Base-by-base conservation (phyloP, 2,329 filamentous ascomycete genomes). In the Pseudohalonectria lignicola region DNA sequence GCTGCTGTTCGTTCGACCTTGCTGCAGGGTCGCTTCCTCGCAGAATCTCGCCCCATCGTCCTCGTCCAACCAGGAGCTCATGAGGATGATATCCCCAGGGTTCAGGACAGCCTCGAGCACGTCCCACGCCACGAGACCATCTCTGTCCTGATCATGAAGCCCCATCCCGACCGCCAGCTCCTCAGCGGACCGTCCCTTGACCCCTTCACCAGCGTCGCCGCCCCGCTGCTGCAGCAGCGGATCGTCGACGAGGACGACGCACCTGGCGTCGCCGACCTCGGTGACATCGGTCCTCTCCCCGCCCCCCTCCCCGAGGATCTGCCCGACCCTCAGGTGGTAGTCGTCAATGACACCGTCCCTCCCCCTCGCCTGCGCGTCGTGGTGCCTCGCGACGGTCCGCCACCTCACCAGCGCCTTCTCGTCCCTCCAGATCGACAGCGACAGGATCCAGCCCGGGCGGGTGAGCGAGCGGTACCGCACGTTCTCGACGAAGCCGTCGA, bases 371-470 rank as follows among this genome's bases (percentile, higher is more conserved):
- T 41, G 39, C 3, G 39, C 39, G 29, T 17, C 13, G 31, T 41
- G 39, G 31, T 41, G 39, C 28, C 3, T 28, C 35, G 13, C 19
- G 4, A 16, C 16, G 2, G 39, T 31, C 19, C 39, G 39, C 39
- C 39, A 41, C 12, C 39, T n/a, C 6, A 41, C 35, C 11, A 41
- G 25, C 10, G 39, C 34, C 18, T 37, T 37, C 35, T 41, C 39
- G 30, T 37, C 33, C 16, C 17, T 12, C 39, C 39, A 41, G 11
- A 15, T 15, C 11, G 39, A 41, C 23, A 41, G 26, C 7, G 39
- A 41, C 3, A 41, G 21, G 7, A 41, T 9, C 39, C 34, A 41
- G 15, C 39, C 39, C 7, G 34, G 34, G 12, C 39, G 21, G 15
- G 18, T n/a, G n/a, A 37, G 15, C 2, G 34, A 37, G 6, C 16